phyloP scores from a whole-genome alignment of 2,329 filamentous ascomycete species.

The Westerdykella aurantiaca region DNA sequence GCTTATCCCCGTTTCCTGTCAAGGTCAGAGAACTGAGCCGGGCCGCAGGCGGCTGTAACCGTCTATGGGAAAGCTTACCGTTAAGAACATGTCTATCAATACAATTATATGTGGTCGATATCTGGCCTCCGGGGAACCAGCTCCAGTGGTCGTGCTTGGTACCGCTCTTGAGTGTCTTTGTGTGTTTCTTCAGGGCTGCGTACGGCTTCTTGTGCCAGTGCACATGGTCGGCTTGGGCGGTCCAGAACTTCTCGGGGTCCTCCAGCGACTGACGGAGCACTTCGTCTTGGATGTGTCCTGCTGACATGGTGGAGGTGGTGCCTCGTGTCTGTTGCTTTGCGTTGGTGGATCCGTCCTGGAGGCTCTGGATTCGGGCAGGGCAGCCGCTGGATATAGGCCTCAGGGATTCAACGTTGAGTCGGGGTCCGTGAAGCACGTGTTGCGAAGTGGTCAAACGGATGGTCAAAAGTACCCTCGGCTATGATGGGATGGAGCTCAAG shows the following conservation, averaged over 20 bases:
- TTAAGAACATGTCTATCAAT: slow-evolving; percentile 80
- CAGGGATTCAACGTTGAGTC: too few species aligned
- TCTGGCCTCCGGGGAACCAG: slow-evolving; percentile 85
- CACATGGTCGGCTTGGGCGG: slow-evolving; percentile 64
- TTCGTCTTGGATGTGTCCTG: slow-evolving; percentile 42
- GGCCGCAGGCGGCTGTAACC: slow-evolving; percentile 24
- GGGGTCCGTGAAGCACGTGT: too few species aligned
- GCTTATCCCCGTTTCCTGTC: slow-evolving; percentile 59
- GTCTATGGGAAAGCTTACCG: slow-evolving; percentile 3
- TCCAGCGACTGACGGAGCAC: slow-evolving; percentile 55
- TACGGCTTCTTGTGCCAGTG: slow-evolving; percentile 75
- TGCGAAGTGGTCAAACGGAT: too few species aligned
- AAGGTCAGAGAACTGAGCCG: not conserved
- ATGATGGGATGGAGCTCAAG: not conserved
- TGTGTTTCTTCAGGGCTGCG: slow-evolving; percentile 53
- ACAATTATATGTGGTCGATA: slow-evolving; percentile 89
- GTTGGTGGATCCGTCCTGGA: too few species aligned
- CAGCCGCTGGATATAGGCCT: too few species aligned
- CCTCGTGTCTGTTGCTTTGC: not conserved
- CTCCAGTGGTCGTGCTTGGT: slow-evolving; percentile 70
- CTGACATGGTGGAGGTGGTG: not conserved
- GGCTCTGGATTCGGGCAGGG: too few species aligned
- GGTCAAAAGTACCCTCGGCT: too few species aligned
- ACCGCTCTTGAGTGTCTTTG: slow-evolving; percentile 59
- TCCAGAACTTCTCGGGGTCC: slow-evolving; percentile 72